phyloP scores from a whole-genome alignment of 305 asterid genomes.

The Rubia tinctorum region DNA sequence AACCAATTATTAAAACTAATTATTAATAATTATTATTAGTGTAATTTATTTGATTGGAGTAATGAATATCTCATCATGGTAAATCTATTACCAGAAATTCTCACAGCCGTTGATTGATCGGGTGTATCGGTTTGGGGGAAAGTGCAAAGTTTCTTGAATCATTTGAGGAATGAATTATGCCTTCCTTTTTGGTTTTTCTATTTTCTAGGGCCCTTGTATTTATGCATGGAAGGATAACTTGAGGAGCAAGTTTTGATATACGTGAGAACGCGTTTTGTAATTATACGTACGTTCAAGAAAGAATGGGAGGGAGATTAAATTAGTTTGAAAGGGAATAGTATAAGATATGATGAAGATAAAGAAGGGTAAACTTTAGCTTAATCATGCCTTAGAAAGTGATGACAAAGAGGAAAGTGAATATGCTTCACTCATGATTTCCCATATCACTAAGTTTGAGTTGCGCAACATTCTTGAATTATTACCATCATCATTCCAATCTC shows the following conservation, averaged over 20 bases:
- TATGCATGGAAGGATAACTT: slow-evolving; percentile 8
- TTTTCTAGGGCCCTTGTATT: background rate
- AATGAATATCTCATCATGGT: slow-evolving; percentile 50
- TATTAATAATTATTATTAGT: slow-evolving; percentile 12
- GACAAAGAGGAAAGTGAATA: slow-evolving; percentile 44
- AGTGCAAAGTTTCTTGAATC: slow-evolving; percentile 28
- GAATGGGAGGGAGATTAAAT: background rate
- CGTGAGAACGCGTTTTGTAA: background rate
- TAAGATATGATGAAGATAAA: slow-evolving; percentile 11
- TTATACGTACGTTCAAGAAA: background rate
- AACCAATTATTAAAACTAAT: slow-evolving; percentile 38
- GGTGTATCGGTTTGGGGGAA: slow-evolving; percentile 30
- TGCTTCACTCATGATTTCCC: slow-evolving; percentile 16
- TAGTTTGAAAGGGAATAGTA: background rate
- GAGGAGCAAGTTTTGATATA: slow-evolving; percentile 16
- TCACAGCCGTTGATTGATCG: slow-evolving; percentile 31
- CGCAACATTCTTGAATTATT: slow-evolving; percentile 26
- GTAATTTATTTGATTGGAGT: slow-evolving; percentile 36
- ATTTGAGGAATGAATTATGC: slow-evolving; percentile 25
- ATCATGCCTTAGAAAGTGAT: slow-evolving; percentile 41
- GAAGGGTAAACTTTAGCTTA: slow-evolving; percentile 19
- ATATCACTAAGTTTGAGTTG: slow-evolving; percentile 12
- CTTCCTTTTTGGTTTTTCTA: slow-evolving; percentile 6
- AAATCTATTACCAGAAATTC: slow-evolving; percentile 3
- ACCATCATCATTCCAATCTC: slow-evolving; percentile 29